Conservation (phyloP, 768 basidiomycete species). For the Tephrocybe sp. region DNA sequence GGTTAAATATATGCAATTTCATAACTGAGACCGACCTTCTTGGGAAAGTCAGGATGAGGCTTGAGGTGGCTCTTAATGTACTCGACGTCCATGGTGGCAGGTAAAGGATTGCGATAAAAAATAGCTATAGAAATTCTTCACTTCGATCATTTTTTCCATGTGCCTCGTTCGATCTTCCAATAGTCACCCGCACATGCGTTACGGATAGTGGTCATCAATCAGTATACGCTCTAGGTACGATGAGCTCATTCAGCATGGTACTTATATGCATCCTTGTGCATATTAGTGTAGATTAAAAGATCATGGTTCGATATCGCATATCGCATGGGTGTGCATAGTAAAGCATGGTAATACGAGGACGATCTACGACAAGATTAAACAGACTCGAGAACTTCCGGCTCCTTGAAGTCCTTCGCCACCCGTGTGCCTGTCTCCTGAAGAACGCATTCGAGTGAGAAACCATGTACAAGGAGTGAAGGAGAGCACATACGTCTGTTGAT, state of each 20-base stretch:
- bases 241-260: too few species aligned
- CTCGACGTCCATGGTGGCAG: slow-evolving; percentile 72
- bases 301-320: slow-evolving; percentile 15
- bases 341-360: slow-evolving; percentile 32
- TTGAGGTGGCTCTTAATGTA: slow-evolving; percentile 62
- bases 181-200: background rate
- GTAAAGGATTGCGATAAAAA: background rate
- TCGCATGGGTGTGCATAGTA: slow-evolving; percentile 27
- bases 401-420: slow-evolving; percentile 95
- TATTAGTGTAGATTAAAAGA: background rate
- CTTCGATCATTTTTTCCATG: background rate
- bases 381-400: slow-evolving; percentile 90
- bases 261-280: too few species aligned
- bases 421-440: slow-evolving; percentile 90
- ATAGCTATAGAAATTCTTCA: background rate
- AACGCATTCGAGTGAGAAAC: slow-evolving; percentile 10
- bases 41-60: slow-evolving; percentile 79
- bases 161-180: background rate
- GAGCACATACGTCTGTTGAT: slow-evolving; percentile 78
- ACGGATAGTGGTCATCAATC: background rate
- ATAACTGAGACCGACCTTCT: slow-evolving; percentile 59
- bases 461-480: background rate
- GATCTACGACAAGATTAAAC: slow-evolving; percentile 60
- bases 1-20: background rate
- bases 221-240: background rate